A percentile compares a stretch with the other conserved stretches of the same genome.
Evolutionary conservation across 2,329 filamentous ascomycete genomes (phyloP).

Genomic region (Arthrobotrys musiformis): DNA sequence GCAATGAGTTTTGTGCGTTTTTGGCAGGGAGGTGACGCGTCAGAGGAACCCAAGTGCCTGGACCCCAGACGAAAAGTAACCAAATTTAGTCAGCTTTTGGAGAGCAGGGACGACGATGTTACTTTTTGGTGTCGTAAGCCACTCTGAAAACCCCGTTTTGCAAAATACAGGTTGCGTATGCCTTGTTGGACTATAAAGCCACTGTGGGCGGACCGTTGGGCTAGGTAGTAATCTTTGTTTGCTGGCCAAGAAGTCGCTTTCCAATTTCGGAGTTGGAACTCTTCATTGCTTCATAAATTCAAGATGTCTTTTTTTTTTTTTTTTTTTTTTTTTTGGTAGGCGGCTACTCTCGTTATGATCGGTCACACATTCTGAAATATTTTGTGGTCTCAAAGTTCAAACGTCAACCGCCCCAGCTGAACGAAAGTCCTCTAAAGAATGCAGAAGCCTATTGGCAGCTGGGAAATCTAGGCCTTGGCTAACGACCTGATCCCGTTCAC

Average conservation of each 20-base stretch:
- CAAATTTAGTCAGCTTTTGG: conserved; percentile 41
- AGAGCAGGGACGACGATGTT: neutral
- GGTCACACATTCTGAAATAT: neutral
- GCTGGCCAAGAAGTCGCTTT: neutral
- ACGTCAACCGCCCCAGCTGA: neutral
- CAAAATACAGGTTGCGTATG: conserved; percentile 21
- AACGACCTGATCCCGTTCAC: conserved; percentile 26
- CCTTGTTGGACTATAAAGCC: conserved; percentile 2
- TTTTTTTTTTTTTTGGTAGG: neutral
- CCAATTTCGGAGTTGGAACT: neutral
- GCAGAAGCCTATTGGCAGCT: neutral
- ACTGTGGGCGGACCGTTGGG: neutral
- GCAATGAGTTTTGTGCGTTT: conserved; percentile 23
- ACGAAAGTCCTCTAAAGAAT: too few relatives aligned
- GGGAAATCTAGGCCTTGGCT: neutral
- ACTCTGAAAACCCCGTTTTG: conserved; percentile 8
- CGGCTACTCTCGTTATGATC: neutral
- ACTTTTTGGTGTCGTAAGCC: conserved; percentile 47
- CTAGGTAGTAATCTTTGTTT: neutral
- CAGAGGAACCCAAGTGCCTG: conserved; percentile 1
- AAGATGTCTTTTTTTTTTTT: neutral
- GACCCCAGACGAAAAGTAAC: conserved; percentile 6
- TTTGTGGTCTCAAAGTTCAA: neutral
- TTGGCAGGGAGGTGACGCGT: conserved; percentile 50
- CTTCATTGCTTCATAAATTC: neutral